Base-by-base conservation (phyloP, 352 stramenopile genomes). In the Pythium myriotylum region DNA sequence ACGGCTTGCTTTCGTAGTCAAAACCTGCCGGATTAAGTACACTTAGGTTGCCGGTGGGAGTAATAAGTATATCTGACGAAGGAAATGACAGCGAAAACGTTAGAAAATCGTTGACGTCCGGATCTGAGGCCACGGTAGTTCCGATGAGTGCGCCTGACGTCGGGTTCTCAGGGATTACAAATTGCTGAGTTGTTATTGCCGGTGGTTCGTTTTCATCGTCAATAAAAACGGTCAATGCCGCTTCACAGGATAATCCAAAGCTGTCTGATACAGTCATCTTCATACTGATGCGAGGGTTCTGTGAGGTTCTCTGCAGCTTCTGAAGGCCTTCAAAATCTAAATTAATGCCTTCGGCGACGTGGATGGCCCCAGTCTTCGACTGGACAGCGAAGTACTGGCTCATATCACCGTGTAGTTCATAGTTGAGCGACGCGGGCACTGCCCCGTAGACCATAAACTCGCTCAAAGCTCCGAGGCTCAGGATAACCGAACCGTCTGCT, bases 151-250 rank as follows among this genome's bases (percentile, higher is more conserved):
- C 49, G 5, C 77, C 79, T n/a, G 48, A n/a, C 16, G 32, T 17
- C 22, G 77, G 62, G 14, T 89, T 89, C 26, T 89, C 79, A 7
- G 35, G 2, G 13, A 89, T 77, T 27, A 73, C 45, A 45, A 86
- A 85, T 16, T 32, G 53, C 13, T 59, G 67, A 14, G n/a, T 70
- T 17, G 49, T 52, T 14, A 86, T 70, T 0, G 41, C 16, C 5
- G 79, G 79, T 13, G 61, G 10, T 26, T 89, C 79, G 42, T 86
- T 89, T 0, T 76, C 75, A 41, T 89, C 54, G 13, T 86, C 73
- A n/a, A 89, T 53, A 50, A 75, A 72, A 2, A 86, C 54, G 0
- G 42, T 69, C 24, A 89, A 7, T 0, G 32, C 50, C 0, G 68
- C 65, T 23, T 89, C 77, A 27, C 63, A 68, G 23, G 68, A 70